Evolutionary conservation across 306 rosid genomes (phyloP), one percentile per base, ranked within the genome.

Genomic region (Castanopsis chinensis): DNA sequence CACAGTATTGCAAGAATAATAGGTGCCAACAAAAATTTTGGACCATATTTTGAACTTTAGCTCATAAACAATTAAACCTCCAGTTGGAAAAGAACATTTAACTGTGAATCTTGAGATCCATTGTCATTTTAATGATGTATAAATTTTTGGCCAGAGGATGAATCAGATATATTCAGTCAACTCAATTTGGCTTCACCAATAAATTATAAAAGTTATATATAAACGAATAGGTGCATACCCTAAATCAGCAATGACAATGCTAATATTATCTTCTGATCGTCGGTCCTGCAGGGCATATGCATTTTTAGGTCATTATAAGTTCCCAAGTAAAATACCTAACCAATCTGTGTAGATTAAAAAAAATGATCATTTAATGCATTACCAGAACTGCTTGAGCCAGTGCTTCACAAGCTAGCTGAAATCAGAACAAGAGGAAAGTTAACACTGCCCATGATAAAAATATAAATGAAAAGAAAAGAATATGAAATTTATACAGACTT

Each of bases 321-420:
- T 18, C 53, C 21, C 57, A 19, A 69, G 25, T 21, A 1, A 45
- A 32, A 41, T 76, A 61, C 14, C 28, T 60, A 58, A 53, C 27
- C 8, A 58, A 58, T 32, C 54, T 27, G 72, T 71, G 65, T 25
- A 2, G 67, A 80, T 51, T 69, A 56, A 33, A 80, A 53, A 73
- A 52, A 67, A 12, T 45, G n/a, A 73, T 5, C 33, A 56, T 27
- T 20, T 20, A 27, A 51, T 69, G 76, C 80, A 43, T 77, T 81
- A 88, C 99, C 92, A 96, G 82, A 84, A 94, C 98, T 12, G 95
- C 93, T 86, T 89, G 85, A 43, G 93, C 99, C 75, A 96, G 99
- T 12, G 97, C 93, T 82, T 93, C 97, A 53, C 92, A 85, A 56
- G 99, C 99, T 43, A 80, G 78, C 99, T 96, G 97, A 77, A 85